Evolutionary conservation across 2,329 filamentous ascomycete genomes (phyloP).

Genomic region (Ophiocordyceps camponoti-rufipedis): DNA sequence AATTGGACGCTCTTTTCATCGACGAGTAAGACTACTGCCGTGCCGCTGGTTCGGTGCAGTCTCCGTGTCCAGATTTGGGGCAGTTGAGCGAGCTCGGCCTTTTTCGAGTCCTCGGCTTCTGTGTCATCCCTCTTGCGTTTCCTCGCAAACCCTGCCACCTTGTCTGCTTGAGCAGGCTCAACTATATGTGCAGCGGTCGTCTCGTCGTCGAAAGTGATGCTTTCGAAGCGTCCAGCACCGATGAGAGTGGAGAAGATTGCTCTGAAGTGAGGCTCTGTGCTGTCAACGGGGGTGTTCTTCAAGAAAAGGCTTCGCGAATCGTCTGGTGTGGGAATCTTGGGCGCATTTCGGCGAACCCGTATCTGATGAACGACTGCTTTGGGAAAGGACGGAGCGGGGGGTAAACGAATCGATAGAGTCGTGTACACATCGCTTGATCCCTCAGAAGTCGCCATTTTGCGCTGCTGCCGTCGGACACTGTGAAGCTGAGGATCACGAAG

Average conservation of each 20-base stretch:
- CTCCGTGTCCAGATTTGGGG: constrained; percentile 57
- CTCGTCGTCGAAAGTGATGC: constrained; percentile 54
- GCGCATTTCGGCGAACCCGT: constrained; percentile 69
- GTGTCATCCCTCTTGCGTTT: constrained; percentile 25
- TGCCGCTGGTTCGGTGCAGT: constrained; percentile 55
- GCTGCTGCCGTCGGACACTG: too few relatives aligned
- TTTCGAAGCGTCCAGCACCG: constrained; percentile 61
- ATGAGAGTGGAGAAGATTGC: constrained; percentile 58
- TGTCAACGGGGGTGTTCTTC: constrained; percentile 77
- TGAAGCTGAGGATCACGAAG: too few relatives aligned
- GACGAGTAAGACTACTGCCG: constrained; percentile 67
- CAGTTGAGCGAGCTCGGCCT: constrained; percentile 39
- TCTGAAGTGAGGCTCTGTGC: constrained; percentile 60
- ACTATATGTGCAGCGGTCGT: constrained; percentile 21
- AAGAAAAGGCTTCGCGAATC: constrained; percentile 71
- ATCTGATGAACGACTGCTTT: constrained; percentile 57
- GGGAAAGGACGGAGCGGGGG: constrained; percentile 42
- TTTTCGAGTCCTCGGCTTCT: constrained; percentile 35
- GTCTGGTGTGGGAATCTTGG: constrained; percentile 55
- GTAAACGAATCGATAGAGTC: constrained; percentile 50
- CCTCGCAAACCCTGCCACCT: constrained; percentile 16
- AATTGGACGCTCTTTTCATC: constrained; percentile 63
- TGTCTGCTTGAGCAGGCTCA: constrained; percentile 29
- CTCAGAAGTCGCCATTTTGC: constrained; percentile 11
- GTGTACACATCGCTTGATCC: constrained; percentile 37